Evolutionary conservation across 345 rosid species (phyloP).

Genomic region (Euphorbia pulcherrima): DNA sequence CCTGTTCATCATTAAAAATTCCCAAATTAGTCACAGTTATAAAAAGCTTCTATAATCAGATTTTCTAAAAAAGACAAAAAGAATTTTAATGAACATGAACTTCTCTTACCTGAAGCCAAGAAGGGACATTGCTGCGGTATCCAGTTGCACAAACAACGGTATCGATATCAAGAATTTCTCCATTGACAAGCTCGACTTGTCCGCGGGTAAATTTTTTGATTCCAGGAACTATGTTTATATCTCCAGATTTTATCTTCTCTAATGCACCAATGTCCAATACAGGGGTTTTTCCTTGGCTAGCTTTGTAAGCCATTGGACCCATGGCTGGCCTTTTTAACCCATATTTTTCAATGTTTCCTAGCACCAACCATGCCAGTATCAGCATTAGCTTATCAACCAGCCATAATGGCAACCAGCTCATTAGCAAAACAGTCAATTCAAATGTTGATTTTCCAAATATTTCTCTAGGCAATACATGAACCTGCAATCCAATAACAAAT

Average conservation of each 20-base stretch:
- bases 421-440: constrained; percentile 46
- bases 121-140: too few species aligned
- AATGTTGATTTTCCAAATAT: constrained; percentile 72
- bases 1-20: constrained; percentile 36
- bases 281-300: constrained; percentile 62
- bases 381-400: constrained; percentile 62
- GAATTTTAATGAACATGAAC: constrained; percentile 27
- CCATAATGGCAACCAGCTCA: constrained; percentile 76
- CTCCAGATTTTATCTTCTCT: constrained; percentile 59
- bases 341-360: constrained; percentile 51
- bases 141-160: constrained; percentile 73
- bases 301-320: constrained; percentile 60
- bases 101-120: constrained; percentile 74
- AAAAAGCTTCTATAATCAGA: constrained; percentile 15
- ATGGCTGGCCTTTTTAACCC: too few species aligned
- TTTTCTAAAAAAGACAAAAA: constrained; percentile 8
- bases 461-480: constrained; percentile 89
- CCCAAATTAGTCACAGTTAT: background rate
- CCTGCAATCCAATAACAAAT: constrained; percentile 32
- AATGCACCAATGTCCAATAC: constrained; percentile 77
- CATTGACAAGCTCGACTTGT: constrained; percentile 59
- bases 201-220: too few species aligned
- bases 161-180: constrained; percentile 49
- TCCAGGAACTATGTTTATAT: constrained; percentile 66
- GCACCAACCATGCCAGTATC: constrained; percentile 46